Percentiles rank a stretch among this genome's conserved stretches.
Conservation (phyloP, 805 yeast species). For the Metschnikowia hibisci region DNA sequence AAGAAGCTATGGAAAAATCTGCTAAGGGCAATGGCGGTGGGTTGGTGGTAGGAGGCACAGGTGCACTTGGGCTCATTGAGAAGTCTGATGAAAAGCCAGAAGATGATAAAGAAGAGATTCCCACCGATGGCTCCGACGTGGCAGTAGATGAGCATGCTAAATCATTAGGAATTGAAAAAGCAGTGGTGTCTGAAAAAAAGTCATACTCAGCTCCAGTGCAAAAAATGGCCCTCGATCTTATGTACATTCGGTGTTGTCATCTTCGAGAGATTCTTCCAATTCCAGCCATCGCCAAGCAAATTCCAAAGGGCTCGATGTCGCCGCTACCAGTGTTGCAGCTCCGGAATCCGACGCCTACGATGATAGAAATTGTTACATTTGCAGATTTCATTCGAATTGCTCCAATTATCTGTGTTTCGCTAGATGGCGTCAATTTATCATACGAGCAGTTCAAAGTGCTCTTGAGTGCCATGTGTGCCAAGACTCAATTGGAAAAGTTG, state of each 20-base stretch:
- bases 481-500: slow-evolving; percentile 63
- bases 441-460: slow-evolving; percentile 73
- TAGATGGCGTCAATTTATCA: slow-evolving; percentile 76
- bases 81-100: slow-evolving; percentile 7
- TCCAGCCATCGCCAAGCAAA: slow-evolving; percentile 80
- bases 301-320: slow-evolving; percentile 70
- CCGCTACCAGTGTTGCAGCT: slow-evolving; percentile 71
- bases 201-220: slow-evolving; percentile 33
- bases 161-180: slow-evolving; percentile 14
- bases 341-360: slow-evolving; percentile 83
- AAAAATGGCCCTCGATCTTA: slow-evolving; percentile 57
- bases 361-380: slow-evolving; percentile 83
- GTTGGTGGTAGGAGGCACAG: slow-evolving; percentile 76
- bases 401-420: slow-evolving; percentile 67
- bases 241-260: slow-evolving; percentile 92
- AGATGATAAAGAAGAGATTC: slow-evolving; percentile 7
- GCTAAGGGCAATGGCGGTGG: slow-evolving; percentile 53
- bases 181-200: slow-evolving; percentile 8
- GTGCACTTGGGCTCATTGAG: slow-evolving; percentile 49
- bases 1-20: slow-evolving; percentile 36
- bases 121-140: slow-evolving; percentile 5
- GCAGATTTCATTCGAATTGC: slow-evolving; percentile 85
- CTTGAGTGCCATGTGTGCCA: slow-evolving; percentile 64
- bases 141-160: slow-evolving; percentile 13
- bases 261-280: slow-evolving; percentile 88